Conservation (phyloP, 345 rosid genomes). For the Abelmoschus esculentus region DNA sequence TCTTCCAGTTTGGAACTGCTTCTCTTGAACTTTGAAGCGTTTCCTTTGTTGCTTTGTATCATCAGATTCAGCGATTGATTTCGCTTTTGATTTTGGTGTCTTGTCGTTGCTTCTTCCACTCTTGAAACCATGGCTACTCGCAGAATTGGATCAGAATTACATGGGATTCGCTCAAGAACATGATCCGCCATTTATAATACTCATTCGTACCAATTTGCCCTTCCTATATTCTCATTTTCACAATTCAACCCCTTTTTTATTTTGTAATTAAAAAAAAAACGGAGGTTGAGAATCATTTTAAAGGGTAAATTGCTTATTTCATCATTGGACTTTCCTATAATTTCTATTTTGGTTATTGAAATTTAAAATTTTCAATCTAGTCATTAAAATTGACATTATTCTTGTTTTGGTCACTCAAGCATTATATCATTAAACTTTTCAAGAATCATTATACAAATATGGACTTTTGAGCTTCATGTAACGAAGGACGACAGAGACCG, state of each 20-base stretch:
- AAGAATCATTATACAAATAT: too few relatives aligned
- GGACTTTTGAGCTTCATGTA: too few relatives aligned
- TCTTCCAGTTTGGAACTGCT: conserved; percentile 65
- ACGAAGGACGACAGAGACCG: too few relatives aligned
- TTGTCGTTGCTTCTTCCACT: conserved; percentile 49
- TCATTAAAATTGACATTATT: too few relatives aligned
- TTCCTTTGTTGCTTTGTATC: conserved; percentile 66
- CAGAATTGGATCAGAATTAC: conserved; percentile 10
- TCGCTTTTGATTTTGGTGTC: conserved; percentile 28
- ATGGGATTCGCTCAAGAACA: conserved; percentile 7
- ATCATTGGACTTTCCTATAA: too few relatives aligned
- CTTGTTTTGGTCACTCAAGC: too few relatives aligned
- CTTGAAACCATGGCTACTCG: conserved; percentile 36
- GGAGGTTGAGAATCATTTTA: too few relatives aligned
- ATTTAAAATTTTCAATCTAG: too few relatives aligned
- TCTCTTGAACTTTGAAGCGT: conserved; percentile 60
- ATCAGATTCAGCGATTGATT: conserved; percentile 21
- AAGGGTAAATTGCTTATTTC: too few relatives aligned
- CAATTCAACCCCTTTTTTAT: background rate
- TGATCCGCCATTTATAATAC: conserved; percentile 26
- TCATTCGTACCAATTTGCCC: conserved; percentile 17
- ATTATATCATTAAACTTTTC: too few relatives aligned
- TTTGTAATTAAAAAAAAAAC: too few relatives aligned
- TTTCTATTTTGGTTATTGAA: too few relatives aligned
- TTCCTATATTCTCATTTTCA: background rate